Evolutionary conservation across 2,329 filamentous ascomycete species (phyloP).

Genomic region (Hypoxylon sp.): DNA sequence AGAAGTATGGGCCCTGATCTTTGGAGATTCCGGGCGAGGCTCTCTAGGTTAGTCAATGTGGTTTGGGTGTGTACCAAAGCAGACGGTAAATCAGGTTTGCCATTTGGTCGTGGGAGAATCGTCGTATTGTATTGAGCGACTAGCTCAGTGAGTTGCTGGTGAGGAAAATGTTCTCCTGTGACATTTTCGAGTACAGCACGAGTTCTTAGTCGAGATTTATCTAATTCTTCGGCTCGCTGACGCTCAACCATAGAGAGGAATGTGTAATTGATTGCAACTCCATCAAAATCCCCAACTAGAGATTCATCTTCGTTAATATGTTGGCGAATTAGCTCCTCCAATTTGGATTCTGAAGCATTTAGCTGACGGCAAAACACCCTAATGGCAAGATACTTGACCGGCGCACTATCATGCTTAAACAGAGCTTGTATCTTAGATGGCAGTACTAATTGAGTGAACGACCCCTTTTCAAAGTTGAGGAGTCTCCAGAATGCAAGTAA

Average conservation of each 20-base stretch:
- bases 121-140: conserved; percentile 72
- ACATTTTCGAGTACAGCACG: conserved; percentile 38
- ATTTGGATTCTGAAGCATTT: conserved; percentile 79
- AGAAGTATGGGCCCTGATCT: conserved; percentile 77
- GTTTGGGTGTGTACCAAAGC: conserved; percentile 75
- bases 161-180: conserved; percentile 37
- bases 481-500: conserved; percentile 81
- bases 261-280: conserved; percentile 76
- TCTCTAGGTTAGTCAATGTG: conserved; percentile 74
- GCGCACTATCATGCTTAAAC: conserved; percentile 66
- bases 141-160: conserved; percentile 62
- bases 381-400: conserved; percentile 82
- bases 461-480: conserved; percentile 75
- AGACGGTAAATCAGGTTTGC: conserved; percentile 56
- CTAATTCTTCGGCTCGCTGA: conserved; percentile 57
- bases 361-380: conserved; percentile 82
- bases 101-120: conserved; percentile 71
- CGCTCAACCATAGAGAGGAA: conserved; percentile 72
- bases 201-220: conserved; percentile 53
- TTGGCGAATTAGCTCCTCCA: conserved; percentile 73
- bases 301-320: conserved; percentile 69
- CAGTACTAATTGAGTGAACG: conserved; percentile 71
- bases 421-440: conserved; percentile 74
- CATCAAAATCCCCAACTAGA: conserved; percentile 78
- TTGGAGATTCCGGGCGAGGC: conserved; percentile 73